Conservation (phyloP, 1,284 basidiomycete genomes). For the Cronartium quercuum region DNA sequence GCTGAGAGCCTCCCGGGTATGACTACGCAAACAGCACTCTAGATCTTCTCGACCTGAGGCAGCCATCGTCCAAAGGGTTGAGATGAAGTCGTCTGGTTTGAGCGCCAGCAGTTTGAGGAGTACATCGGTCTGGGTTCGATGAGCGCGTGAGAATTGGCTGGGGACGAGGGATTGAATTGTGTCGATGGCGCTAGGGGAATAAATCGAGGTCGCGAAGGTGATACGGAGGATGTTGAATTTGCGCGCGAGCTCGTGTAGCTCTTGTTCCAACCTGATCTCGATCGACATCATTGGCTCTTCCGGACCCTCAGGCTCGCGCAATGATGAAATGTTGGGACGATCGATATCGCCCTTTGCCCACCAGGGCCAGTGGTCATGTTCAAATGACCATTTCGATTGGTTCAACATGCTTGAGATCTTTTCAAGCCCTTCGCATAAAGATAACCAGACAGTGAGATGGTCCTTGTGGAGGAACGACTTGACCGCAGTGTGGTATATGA, state of each 20-base stretch:
- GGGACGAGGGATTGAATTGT: neutral
- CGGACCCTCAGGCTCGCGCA: too few relatives aligned
- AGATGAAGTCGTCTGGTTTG: neutral
- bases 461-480: constrained; percentile 20
- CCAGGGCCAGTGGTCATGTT: neutral
- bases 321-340: neutral
- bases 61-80: neutral
- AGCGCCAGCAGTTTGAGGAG: neutral
- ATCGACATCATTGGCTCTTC: neutral
- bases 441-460: neutral
- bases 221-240: constrained; percentile 11
- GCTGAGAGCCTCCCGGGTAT: neutral
- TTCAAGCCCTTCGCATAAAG: neutral
- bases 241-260: neutral
- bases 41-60: neutral
- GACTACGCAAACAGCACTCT: too few relatives aligned
- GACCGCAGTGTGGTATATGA: neutral
- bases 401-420: neutral
- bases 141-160: neutral
- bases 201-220: neutral
- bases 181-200: neutral
- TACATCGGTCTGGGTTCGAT: neutral
- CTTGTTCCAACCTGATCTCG: neutral
- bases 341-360: neutral
- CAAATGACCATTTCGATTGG: neutral